Percentiles rank a stretch among this genome's conserved stretches.
These are phyloP conservation scores for Phyllosticta citribraziliensis DNA, from an alignment of 2,329 filamentous ascomycete genomes.

Conservation along the genomic window DNA sequence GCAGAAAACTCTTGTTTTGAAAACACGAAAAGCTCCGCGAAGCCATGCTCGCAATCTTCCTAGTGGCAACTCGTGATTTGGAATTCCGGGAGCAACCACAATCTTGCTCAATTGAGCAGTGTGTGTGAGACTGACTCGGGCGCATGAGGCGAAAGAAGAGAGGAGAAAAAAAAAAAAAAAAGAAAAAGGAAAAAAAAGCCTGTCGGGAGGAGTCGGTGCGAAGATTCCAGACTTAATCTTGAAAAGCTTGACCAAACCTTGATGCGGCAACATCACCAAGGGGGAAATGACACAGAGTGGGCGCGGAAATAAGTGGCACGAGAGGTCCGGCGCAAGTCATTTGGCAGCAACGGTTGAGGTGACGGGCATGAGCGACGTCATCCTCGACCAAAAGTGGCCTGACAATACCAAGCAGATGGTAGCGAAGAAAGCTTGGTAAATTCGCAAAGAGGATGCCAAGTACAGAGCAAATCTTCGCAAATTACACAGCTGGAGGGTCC, in stretches of 20 bases:
- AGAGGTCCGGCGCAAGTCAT: neutral
- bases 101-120: neutral
- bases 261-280: neutral
- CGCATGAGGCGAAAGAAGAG: too few relatives aligned
- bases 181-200: too few relatives aligned
- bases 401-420: constrained; percentile 37
- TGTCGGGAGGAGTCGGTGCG: neutral
- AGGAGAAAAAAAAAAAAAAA: too few relatives aligned
- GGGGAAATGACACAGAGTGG: neutral
- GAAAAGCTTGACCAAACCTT: neutral
- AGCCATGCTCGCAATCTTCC: neutral
- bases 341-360: neutral
- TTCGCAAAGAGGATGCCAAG: constrained; percentile 38
- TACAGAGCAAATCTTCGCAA: neutral
- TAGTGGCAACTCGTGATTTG: too few relatives aligned
- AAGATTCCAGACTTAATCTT: neutral
- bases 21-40: neutral
- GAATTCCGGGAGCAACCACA: neutral
- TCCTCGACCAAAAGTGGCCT: constrained; percentile 39
- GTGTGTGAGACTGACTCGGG: too few relatives aligned
- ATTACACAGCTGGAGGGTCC: neutral
- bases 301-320: neutral
- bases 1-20: neutral
- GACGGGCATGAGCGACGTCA: neutral
- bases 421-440: constrained; percentile 50